Evolutionary conservation across 495 filamentous ascomycete species (phyloP).

Genomic region (Neurospora sp.): DNA sequence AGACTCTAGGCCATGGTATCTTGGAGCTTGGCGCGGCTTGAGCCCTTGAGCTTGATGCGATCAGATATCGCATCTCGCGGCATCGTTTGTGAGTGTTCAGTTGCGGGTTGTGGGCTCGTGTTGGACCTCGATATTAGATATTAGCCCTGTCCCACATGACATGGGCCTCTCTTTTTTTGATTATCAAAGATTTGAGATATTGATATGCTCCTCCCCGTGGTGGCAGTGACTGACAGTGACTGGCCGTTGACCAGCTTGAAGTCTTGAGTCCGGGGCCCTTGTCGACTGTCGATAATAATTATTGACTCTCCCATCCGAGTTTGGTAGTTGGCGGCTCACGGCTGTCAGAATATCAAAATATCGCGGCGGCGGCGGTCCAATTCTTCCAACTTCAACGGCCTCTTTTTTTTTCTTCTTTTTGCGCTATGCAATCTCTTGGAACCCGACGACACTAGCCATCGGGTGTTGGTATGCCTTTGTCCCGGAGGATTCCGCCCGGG

Average conservation of each 20-base stretch:
- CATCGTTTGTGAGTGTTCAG: not conserved
- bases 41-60: not conserved
- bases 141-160: not conserved
- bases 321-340: not conserved
- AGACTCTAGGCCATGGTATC: not conserved
- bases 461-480: not conserved
- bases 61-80: not conserved
- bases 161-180: not conserved
- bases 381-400: not conserved
- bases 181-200: not conserved
- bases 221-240: not conserved
- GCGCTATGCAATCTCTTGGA: not conserved
- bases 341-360: not conserved
- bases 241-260: not conserved
- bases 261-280: not conserved
- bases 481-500: not conserved
- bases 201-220: not conserved
- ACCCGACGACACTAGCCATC: not conserved
- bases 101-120: not conserved
- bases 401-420: not conserved
- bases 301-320: not conserved
- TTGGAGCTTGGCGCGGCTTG: not conserved
- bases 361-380: not conserved
- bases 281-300: not conserved
- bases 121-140: not conserved